Evolutionary conservation across 2,329 filamentous ascomycete genomes (phyloP), one percentile per base, ranked within the genome.

Genomic region (Bimuria novae-zelandiae): DNA sequence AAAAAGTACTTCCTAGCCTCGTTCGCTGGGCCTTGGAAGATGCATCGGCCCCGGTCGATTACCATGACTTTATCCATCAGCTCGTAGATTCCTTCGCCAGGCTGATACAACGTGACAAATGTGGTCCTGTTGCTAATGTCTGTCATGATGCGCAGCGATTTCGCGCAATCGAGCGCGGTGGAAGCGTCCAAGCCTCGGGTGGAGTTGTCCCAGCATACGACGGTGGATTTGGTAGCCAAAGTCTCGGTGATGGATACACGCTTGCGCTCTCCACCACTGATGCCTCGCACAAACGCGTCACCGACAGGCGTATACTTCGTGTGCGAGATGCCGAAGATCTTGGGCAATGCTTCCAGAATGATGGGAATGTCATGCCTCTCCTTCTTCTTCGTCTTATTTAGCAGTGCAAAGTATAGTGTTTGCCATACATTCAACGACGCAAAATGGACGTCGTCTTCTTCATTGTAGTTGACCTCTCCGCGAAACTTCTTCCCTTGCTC

Each of bases 241-340:
- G 88, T 89, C 72, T 93, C 89, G 1, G 88, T 88, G 58, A 93
- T 91, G 19, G 85, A 87, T 7, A 73, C 89, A 65, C 89, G 87
- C 71, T 92, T 93, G 32, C 89, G 78, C 75, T 94, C 90, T 52
- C 90, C 90, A 62, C 90, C 90, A 41, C 86, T 89, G 0, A 93
- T 87, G 70, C 89, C 89, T 41, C 88, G 83, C 6, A 86, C 82
- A 63, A 79, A 84, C 56, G 88, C 85, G 64, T 92, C 85, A n/a
- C 90, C 90, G 1, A 93, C 88, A 1, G 84, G 78, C 0, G 90
- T 93, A 63, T 89, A 80, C 63, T 83, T 85, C 0, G 89, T 92
- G 65, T 93, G 89, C 11, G 79, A 80, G 51, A 93, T 92, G 8
- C 88, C 88, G 61, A 93, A 92, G 78, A 92, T 90, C 64, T 85